A percentile compares a stretch with the other conserved stretches of the same genome.
Evolutionary conservation across 2,329 filamentous ascomycete genomes (phyloP).

Genomic region (Aspergillus pseudoglaucus): DNA sequence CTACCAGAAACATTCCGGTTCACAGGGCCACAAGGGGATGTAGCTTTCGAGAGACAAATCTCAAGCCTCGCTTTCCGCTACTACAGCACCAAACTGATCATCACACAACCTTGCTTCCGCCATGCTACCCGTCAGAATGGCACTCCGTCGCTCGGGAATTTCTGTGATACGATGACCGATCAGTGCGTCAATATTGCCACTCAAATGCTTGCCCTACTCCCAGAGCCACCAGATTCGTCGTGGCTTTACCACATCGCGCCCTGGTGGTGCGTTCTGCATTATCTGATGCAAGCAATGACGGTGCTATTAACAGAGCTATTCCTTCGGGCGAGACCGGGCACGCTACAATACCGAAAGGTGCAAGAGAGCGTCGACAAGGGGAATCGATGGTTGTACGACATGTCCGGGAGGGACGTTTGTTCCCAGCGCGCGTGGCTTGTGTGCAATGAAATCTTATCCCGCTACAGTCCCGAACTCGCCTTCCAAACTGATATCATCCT

Average conservation of each 20-base stretch:
- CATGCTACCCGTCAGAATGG: slow-evolving; percentile 26
- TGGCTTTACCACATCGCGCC: slow-evolving; percentile 27
- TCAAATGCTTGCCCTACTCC: slow-evolving; percentile 30
- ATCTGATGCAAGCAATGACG: slow-evolving; percentile 34
- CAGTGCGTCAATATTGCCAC: slow-evolving; percentile 32
- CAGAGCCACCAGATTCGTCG: slow-evolving; percentile 24
- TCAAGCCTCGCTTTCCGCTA: slow-evolving; percentile 35
- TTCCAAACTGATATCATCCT: neutral
- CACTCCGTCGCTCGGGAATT: slow-evolving; percentile 18
- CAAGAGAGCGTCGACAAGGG: slow-evolving; percentile 27
- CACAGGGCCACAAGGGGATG: slow-evolving; percentile 17
- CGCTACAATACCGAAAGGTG: slow-evolving; percentile 21
- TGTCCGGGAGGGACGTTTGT: slow-evolving; percentile 28
- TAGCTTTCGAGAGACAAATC: slow-evolving; percentile 26
- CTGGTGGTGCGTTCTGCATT: slow-evolving; percentile 39
- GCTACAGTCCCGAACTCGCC: slow-evolving; percentile 11
- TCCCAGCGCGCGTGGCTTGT: slow-evolving; percentile 30
- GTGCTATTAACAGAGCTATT: slow-evolving; percentile 33
- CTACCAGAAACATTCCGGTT: slow-evolving; percentile 34
- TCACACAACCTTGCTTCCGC: slow-evolving; percentile 39
- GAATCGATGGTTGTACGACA: slow-evolving; percentile 29
- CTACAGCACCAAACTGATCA: slow-evolving; percentile 38
- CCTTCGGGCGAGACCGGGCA: slow-evolving; percentile 24
- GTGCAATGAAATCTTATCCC: slow-evolving; percentile 21
- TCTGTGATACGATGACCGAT: slow-evolving; percentile 28